Evolutionary conservation across 2,329 filamentous ascomycete species (phyloP).

Genomic region (Gyromitra esculenta): DNA sequence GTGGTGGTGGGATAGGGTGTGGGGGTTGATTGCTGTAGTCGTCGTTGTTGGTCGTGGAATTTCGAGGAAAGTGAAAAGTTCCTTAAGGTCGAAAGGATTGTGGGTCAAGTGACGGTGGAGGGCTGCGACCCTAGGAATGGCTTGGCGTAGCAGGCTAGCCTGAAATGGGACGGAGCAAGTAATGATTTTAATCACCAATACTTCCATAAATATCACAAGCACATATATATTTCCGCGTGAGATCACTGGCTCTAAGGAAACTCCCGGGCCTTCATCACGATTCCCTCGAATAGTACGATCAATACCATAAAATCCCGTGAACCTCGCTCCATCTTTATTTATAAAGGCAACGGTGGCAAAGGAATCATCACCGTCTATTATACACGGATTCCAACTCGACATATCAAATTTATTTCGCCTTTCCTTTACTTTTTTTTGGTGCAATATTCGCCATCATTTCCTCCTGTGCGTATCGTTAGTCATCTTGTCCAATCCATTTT

Average conservation of each 20-base stretch:
- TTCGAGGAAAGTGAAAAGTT: constrained; percentile 28
- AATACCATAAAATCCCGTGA: not conserved
- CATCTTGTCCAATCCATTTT: not conserved
- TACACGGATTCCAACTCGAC: constrained; percentile 41
- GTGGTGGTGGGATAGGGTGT: constrained; percentile 35
- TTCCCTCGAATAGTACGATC: not conserved
- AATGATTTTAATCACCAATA: constrained; percentile 16
- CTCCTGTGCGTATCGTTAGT: constrained; percentile 65
- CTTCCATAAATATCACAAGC: not conserved
- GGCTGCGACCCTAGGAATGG: constrained; percentile 19
- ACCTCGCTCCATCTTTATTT: constrained; percentile 28
- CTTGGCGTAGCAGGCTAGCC: constrained; percentile 15
- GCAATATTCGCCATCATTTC: constrained; percentile 99
- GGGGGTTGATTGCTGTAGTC: constrained; percentile 34
- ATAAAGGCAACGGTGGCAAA: constrained; percentile 36
- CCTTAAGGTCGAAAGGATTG: constrained; percentile 7
- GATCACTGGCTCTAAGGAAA: not conserved
- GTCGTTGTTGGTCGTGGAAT: constrained; percentile 46
- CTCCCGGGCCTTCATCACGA: not conserved
- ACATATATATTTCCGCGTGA: not conserved
- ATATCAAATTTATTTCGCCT: constrained; percentile 47
- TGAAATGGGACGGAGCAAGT: not conserved
- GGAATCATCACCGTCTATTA: constrained; percentile 47
- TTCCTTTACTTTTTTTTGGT: constrained; percentile 62
- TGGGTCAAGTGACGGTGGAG: constrained; percentile 38